Evolutionary conservation across 768 basidiomycete species (phyloP).

Genomic region (Leccinum subgranulosum): DNA sequence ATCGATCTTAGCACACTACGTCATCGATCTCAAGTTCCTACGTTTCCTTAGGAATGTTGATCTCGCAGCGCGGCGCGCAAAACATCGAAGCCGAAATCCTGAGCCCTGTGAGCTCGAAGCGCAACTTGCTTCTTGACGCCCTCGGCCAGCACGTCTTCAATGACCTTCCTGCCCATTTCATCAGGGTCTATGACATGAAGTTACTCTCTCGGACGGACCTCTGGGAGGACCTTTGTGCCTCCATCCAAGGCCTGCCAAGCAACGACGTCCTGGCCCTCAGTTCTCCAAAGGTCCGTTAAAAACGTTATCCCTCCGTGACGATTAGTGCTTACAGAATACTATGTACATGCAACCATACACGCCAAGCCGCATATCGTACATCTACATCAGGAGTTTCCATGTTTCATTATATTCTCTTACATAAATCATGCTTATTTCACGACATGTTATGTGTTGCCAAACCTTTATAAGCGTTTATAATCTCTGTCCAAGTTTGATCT

Average conservation of each 20-base stretch:
- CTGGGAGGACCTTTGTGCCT: conserved; percentile 6
- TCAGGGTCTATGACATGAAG: conserved; percentile 6
- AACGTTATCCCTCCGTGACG: background rate
- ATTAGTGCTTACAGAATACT: background rate
- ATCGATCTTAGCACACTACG: background rate
- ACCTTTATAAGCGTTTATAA: too few species aligned
- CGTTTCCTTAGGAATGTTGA: background rate
- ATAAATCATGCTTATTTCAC: too few species aligned
- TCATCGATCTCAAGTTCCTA: background rate
- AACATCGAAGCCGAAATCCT: background rate
- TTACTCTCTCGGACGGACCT: conserved; percentile 8
- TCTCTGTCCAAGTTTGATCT: too few species aligned
- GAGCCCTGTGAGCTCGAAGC: background rate
- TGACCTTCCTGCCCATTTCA: conserved; percentile 14
- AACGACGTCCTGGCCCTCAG: conserved; percentile 5
- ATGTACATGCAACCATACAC: background rate
- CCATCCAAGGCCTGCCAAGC: background rate
- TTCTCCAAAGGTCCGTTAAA: conserved; percentile 6
- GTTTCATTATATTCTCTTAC: too few species aligned
- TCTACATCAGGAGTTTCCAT: too few species aligned
- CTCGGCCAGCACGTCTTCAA: conserved; percentile 12
- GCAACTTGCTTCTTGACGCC: conserved; percentile 4
- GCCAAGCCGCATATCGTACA: background rate
- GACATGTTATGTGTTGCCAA: too few species aligned
- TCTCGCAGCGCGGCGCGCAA: background rate